Evolutionary conservation across 345 rosid species (phyloP).

Genomic region (Aegle marmelos): DNA sequence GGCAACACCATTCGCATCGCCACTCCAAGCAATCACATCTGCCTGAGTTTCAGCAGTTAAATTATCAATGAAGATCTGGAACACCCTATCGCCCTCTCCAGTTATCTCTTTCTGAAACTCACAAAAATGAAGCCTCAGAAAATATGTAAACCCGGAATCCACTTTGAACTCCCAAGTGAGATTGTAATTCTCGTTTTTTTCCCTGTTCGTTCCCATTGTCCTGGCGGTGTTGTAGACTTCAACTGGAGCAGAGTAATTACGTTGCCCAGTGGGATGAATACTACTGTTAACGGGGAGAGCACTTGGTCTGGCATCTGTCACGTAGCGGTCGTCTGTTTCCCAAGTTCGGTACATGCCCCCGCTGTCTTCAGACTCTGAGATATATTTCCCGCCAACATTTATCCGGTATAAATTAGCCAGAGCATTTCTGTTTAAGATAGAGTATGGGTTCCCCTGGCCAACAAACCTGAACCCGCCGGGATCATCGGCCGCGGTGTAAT

Average conservation of each 20-base stretch:
- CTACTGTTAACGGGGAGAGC: fast-evolving
- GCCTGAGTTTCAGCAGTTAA: not conserved
- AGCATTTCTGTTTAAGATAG: not conserved
- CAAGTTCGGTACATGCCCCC: constrained; percentile 42
- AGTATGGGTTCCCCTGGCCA: not conserved
- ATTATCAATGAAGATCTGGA: constrained; percentile 22
- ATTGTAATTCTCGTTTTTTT: constrained; percentile 5
- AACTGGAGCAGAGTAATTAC: constrained; percentile 31
- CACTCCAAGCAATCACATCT: constrained; percentile 21
- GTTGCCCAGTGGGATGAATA: not conserved
- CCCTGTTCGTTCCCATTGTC: constrained; percentile 24
- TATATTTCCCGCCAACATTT: constrained; percentile 10
- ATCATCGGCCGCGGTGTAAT: not conserved
- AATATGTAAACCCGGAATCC: constrained; percentile 35
- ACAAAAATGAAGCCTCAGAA: constrained; percentile 56
- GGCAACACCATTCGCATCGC: constrained; percentile 22
- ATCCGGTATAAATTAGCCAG: constrained; percentile 32
- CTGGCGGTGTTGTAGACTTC: constrained; percentile 23
- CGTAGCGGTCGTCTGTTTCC: not conserved
- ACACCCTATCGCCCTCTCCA: constrained; percentile 1
- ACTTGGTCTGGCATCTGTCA: not conserved
- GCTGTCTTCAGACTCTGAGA: not conserved
- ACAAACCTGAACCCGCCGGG: not conserved
- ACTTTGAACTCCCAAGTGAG: constrained; percentile 49
- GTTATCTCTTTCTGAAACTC: constrained; percentile 21